Evolutionary conservation across 2,329 filamentous ascomycete genomes (phyloP), one percentile per base, ranked within the genome.

Genomic region (Fusarium staphyleae): DNA sequence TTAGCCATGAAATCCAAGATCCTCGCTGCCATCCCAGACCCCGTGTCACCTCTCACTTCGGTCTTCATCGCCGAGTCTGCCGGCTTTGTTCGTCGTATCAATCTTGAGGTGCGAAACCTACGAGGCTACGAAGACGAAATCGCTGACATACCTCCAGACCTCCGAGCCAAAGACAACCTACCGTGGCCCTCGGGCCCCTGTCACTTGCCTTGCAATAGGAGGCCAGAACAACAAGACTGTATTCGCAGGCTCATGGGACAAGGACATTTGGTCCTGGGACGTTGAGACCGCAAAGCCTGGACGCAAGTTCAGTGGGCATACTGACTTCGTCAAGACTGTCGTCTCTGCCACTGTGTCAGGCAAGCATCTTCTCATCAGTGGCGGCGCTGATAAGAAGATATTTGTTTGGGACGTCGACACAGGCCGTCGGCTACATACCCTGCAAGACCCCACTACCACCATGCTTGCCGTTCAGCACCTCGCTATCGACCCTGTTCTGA

Each of bases 231-330:
- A 78, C 54, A 74, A 72, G 43, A 88, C 81, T 1, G 70, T 97
- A 10, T 97, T 91, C 72, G 91, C 91, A 18, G 93, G 93, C 28
- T 95, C 88, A 53, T 99, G 95, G 95, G 93, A 99, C 75, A 96
- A 96, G 76, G 82, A 85, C 15, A 83, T 98, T 52, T 96, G 92
- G 87, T 89, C 88, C 26, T 97, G 91, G 89, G 81, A 90, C 66
- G 76, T 88, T 26, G 76, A 80, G 14, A 84, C 84, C 3, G 79
- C 78, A 35, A 71, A 78, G 24, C 74, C 77, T 1, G 78, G 77
- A n/a, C 81, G 77, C 56, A 86, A 80, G 59, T 92, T 87, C 63
- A 81, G 82, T 52, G 92, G 91, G 4, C 93, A 98, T 72, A 80
- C 83, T 2, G 95, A 99, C 75, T 99, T 99, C 69, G 89, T 99